These are phyloP conservation scores for Ustilago shanxiensis DNA, from an alignment of 1,284 basidiomycete species.

Conservation along the genomic window DNA sequence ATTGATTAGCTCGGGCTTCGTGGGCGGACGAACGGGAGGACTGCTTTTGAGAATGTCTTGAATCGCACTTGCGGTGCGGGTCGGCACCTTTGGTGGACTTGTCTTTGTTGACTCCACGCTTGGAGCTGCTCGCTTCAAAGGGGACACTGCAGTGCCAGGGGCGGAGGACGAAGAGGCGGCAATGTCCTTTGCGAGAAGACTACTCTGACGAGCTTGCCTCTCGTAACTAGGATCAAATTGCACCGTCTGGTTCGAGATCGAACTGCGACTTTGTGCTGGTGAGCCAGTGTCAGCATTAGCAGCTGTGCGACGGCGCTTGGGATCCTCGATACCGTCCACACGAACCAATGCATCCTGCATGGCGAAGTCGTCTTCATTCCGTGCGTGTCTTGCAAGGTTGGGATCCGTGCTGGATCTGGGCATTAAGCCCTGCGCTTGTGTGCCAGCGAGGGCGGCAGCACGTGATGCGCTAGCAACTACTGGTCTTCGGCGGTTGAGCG, in stretches of 20 bases:
- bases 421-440: constrained; percentile 16
- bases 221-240: constrained; percentile 40
- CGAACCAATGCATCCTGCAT: constrained; percentile 23
- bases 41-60: constrained; percentile 57
- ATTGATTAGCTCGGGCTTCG: constrained; percentile 62
- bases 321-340: constrained; percentile 24
- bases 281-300: not conserved
- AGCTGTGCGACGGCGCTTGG: constrained; percentile 45
- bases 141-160: constrained; percentile 1
- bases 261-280: not conserved
- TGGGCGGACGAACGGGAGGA: constrained; percentile 43
- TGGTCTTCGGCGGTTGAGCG: constrained; percentile 36
- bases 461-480: constrained; percentile 41
- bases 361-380: constrained; percentile 13
- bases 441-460: constrained; percentile 21
- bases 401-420: constrained; percentile 46
- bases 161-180: constrained; percentile 9
- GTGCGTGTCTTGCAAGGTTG: constrained; percentile 19
- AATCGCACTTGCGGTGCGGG: constrained; percentile 56
- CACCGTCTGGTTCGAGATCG: constrained; percentile 18
- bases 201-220: constrained; percentile 37
- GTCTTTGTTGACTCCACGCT: constrained; percentile 22
- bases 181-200: constrained; percentile 39
- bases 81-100: constrained; percentile 32
- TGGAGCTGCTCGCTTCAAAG: constrained; percentile 43